These are phyloP conservation scores for Xylaria polymorpha DNA, from an alignment of 2,329 filamentous ascomycete species.

Conservation along the genomic window DNA sequence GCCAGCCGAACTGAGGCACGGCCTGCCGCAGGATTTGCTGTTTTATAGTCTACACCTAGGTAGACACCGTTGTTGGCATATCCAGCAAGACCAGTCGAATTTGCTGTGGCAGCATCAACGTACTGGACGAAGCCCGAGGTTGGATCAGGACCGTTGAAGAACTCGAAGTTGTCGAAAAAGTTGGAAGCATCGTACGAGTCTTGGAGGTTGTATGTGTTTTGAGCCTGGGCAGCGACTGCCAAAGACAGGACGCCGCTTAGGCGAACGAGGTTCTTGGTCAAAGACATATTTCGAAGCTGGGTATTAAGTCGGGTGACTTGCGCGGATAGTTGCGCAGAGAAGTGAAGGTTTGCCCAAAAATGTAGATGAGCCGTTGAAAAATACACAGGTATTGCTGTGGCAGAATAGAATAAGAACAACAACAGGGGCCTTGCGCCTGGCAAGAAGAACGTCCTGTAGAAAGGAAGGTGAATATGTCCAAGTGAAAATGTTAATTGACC, in stretches of 20 bases:
- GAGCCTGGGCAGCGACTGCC: constrained; percentile 40
- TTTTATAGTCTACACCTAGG: constrained; percentile 75
- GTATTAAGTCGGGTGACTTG: constrained; percentile 18
- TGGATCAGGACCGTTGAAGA: constrained; percentile 71
- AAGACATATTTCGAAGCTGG: constrained; percentile 39
- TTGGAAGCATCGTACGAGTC: constrained; percentile 63
- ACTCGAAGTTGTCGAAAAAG: constrained; percentile 68
- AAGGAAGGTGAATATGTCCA: constrained; percentile 26
- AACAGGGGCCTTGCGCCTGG: constrained; percentile 43
- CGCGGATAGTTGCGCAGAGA: constrained; percentile 9
- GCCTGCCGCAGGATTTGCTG: constrained; percentile 65
- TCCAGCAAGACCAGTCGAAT: constrained; percentile 67
- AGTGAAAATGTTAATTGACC: constrained; percentile 3
- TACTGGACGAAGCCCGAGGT: constrained; percentile 82
- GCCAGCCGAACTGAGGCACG: constrained; percentile 77
- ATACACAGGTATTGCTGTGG: background rate
- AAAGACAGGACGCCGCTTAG: constrained; percentile 44
- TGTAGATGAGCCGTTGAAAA: constrained; percentile 20
- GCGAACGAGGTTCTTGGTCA: constrained; percentile 42
- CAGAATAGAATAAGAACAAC: constrained; percentile 11
- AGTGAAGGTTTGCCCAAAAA: constrained; percentile 21
- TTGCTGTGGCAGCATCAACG: constrained; percentile 68
- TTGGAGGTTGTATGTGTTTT: constrained; percentile 58
- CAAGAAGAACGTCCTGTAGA: constrained; percentile 31
- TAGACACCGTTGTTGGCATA: constrained; percentile 68